Percentiles rank a stretch among this genome's conserved stretches.
Evolutionary conservation across 1,284 basidiomycete genomes (phyloP).

Genomic region (Porphyrellus sp.): DNA sequence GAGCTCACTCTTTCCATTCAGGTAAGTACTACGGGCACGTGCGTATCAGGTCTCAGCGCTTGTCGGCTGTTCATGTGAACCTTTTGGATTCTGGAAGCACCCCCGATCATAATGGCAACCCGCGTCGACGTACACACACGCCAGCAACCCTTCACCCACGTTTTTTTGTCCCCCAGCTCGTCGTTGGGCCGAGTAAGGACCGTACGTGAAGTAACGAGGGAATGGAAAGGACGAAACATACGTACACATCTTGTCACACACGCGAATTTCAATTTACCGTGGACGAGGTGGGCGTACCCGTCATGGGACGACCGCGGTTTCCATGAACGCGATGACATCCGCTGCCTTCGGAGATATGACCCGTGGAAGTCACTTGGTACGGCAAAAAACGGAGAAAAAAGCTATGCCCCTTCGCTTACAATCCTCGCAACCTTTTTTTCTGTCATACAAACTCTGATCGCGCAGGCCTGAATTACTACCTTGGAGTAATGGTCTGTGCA

Average conservation of each 20-base stretch:
- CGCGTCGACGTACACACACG: background rate
- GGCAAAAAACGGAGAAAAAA: background rate
- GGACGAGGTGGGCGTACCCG: background rate
- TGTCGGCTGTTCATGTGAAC: background rate
- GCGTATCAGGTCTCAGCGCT: background rate
- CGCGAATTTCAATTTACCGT: background rate
- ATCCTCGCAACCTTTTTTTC: background rate
- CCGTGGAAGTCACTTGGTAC: background rate
- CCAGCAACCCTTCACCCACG: background rate
- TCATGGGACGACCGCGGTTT: background rate
- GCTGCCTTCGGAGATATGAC: background rate
- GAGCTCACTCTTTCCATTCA: no score
- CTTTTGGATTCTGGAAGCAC: background rate
- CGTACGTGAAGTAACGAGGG: slow-evolving; percentile 1
- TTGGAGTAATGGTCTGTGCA: no score
- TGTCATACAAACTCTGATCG: no score
- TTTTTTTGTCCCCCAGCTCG: background rate
- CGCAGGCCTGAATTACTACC: no score
- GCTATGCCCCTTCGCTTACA: slow-evolving; percentile 7
- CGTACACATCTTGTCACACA: background rate
- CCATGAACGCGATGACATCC: background rate
- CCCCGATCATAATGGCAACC: background rate
- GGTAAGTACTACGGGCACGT: no score
- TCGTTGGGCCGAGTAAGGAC: background rate
- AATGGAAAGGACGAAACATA: background rate